A percentile compares a stretch with the other conserved stretches of the same genome.
Evolutionary conservation across 148 eudicot genomes (phyloP).

Genomic region (Amaranthus palmeri): DNA sequence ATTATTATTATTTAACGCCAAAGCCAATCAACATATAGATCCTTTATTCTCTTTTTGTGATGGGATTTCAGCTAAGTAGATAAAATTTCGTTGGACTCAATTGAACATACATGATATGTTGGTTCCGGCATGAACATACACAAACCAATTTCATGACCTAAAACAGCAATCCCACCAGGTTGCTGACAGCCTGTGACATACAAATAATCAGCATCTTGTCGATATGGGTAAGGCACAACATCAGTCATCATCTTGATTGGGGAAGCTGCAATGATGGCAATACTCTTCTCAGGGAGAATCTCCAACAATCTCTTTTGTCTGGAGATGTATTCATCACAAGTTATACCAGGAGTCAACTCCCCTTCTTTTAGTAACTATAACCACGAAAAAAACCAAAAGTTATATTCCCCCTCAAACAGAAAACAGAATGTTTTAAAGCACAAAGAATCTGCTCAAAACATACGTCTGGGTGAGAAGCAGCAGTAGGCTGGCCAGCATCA

Average conservation of each 20-base stretch:
- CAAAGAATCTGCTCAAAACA: conserved; percentile 2
- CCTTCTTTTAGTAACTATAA: conserved; percentile 71
- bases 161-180: conserved; percentile 85
- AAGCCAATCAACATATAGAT: neutral
- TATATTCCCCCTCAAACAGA: neutral
- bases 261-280: conserved; percentile 80
- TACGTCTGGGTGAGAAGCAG: conserved; percentile 85
- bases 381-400: neutral
- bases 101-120: conserved; percentile 50
- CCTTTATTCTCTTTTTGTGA: neutral
- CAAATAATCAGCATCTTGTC: conserved; percentile 79
- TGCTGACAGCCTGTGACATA: conserved; percentile 92
- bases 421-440: neutral
- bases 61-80: neutral
- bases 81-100: conserved; percentile 3
- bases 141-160: conserved; percentile 80
- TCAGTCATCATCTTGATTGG: conserved; percentile 94
- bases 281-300: conserved; percentile 76
- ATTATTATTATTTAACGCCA: neutral
- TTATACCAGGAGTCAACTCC: conserved; percentile 77
- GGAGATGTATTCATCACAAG: conserved; percentile 57
- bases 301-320: conserved; percentile 76
- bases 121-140: conserved; percentile 99
- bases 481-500: conserved; percentile 85
- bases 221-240: conserved; percentile 81